Evolutionary conservation across 371 early-diverging fungal species (phyloP).

Genomic region (Sporodiniella umbellata): DNA sequence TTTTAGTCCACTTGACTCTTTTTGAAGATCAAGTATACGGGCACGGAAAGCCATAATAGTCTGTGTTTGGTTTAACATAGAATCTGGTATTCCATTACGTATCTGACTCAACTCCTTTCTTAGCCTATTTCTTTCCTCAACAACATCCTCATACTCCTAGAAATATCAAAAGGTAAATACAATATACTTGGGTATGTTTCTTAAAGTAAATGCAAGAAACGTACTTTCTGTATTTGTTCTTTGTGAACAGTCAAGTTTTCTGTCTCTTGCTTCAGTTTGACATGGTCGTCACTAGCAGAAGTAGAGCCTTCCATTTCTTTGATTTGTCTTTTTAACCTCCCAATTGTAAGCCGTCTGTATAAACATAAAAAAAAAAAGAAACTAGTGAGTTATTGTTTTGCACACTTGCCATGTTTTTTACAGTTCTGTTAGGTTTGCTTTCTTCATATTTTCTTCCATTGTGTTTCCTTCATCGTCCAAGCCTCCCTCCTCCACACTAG

Average conservation of each 20-base stretch:
- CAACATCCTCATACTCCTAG: slow-evolving; percentile 60
- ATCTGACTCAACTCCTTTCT: slow-evolving; percentile 66
- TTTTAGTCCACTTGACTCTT: slow-evolving; percentile 35
- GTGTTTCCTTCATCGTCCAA: slow-evolving; percentile 17
- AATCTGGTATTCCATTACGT: slow-evolving; percentile 50
- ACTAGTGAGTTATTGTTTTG: background rate
- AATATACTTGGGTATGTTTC: too few species aligned
- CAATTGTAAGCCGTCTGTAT: slow-evolving; percentile 37
- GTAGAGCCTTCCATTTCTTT: slow-evolving; percentile 28
- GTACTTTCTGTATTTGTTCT: slow-evolving; percentile 63
- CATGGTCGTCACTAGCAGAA: slow-evolving; percentile 14
- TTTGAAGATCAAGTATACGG: slow-evolving; percentile 46
- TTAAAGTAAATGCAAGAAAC: too few species aligned
- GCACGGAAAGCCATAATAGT: slow-evolving; percentile 48
- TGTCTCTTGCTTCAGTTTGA: slow-evolving; percentile 19
- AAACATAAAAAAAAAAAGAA: background rate
- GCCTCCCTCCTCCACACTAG: slow-evolving; percentile 34
- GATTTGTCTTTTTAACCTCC: slow-evolving; percentile 36
- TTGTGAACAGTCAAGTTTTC: slow-evolving; percentile 59
- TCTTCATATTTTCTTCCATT: slow-evolving; percentile 50
- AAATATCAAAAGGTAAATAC: too few species aligned
- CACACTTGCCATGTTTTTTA: slow-evolving; percentile 6
- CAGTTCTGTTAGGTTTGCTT: slow-evolving; percentile 51
- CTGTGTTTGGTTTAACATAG: slow-evolving; percentile 43
- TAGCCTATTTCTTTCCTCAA: slow-evolving; percentile 57